Base-by-base conservation (phyloP, 2,329 filamentous ascomycete species). In the Arachnopeziza araneosa region DNA sequence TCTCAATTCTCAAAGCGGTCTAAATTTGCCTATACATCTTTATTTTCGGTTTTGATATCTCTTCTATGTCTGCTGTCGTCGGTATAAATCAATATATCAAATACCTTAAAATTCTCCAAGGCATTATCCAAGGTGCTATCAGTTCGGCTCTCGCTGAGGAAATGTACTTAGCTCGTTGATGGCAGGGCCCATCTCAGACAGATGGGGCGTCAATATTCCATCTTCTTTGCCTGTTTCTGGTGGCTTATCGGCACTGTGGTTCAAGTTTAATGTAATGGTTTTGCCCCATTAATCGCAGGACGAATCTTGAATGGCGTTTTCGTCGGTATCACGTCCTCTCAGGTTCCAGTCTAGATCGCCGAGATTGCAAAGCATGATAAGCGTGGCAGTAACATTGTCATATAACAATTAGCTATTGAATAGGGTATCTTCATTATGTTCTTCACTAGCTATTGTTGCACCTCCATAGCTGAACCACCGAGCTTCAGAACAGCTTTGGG, bases 301-400 rank as follows among this genome's bases (percentile, higher is more conserved):
- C 87, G 88, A 67, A 72, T 89, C 71, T 83, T 91, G 76, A 89
- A 89, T 74, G 88, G 88, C 61, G 71, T 90, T 64, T 82, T 83
- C 54, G 87, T 90, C 61, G 88, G 88, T 65, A 89, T 90, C 70
- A 87, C 83, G 72, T 89, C 86, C 24, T 85, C 87, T 24, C 85
- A 90, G 70, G 87, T 89, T 1, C 86, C 86, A 0, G 86, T 89
- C 60, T 90, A 54, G 8, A 12, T 89, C 55, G 83, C 85, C 32
- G 88, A 90, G 70, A 78, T 80, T 19, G 73, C 77, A 1, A 73
- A 73, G 2, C 74, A 76, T 22, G 72, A 74, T 0, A 74, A 73
- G 66, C 72, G 77, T 48, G 77, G 77, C 26, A 74, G 75, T 12
- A 71, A 79, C 32, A 75, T 79, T 44, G 73, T 74, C 12, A 74